A percentile compares a stretch with the other conserved stretches of the same genome.
phyloP scores from a whole-genome alignment of 306 rosid species.

The Lupinus albus region DNA sequence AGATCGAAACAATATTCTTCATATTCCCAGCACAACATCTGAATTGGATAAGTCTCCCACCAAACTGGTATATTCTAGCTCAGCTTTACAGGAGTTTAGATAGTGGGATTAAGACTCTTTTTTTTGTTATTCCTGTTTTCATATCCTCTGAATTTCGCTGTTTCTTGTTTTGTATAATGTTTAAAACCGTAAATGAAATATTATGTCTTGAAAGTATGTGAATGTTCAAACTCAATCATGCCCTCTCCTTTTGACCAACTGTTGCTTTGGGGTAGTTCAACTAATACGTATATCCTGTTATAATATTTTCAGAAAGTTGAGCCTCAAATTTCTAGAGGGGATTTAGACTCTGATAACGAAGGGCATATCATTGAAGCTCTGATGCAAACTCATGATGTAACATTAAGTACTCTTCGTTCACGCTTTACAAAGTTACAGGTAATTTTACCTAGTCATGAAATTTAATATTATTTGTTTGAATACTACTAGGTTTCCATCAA shows the following conservation, averaged over 20 bases:
- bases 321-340: slow-evolving; percentile 61
- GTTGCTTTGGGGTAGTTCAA: slow-evolving; percentile 36
- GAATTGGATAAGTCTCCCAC: slow-evolving; percentile 40
- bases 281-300: slow-evolving; percentile 30
- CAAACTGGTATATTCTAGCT: slow-evolving; percentile 49
- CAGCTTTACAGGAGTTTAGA: slow-evolving; percentile 2
- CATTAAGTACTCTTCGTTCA: slow-evolving; percentile 76
- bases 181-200: slow-evolving; percentile 21
- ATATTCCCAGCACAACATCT: slow-evolving; percentile 29
- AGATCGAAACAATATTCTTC: slow-evolving; percentile 3
- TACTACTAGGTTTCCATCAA: neutral
- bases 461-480: slow-evolving; percentile 26
- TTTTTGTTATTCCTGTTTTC: slow-evolving; percentile 18
- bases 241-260: neutral
- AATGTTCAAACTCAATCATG: slow-evolving; percentile 15
- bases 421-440: slow-evolving; percentile 97
- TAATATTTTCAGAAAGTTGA: slow-evolving; percentile 56
- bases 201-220: slow-evolving; percentile 31
- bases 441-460: slow-evolving; percentile 20
- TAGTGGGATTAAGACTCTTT: too few species aligned
- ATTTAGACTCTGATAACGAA: slow-evolving; percentile 53
- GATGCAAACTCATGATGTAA: slow-evolving; percentile 80
- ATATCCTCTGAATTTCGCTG: slow-evolving; percentile 14
- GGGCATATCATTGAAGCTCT: slow-evolving; percentile 61
- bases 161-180: slow-evolving; percentile 18